Conservation (phyloP, 1,284 basidiomycete species). For the Boletus semigastroideus region DNA sequence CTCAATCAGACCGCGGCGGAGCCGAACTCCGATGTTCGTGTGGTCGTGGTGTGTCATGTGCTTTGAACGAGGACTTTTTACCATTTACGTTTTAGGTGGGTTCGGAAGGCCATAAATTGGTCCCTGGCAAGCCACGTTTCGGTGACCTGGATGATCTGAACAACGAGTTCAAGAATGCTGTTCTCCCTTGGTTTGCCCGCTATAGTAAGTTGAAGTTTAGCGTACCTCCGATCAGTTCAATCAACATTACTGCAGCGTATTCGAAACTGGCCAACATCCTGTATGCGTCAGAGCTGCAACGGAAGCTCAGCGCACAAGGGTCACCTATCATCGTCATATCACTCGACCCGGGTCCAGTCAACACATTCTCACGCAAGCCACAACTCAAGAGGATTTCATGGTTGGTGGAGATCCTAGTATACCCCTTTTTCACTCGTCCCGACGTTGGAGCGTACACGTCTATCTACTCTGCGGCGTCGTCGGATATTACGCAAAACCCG, state of each 20-base stretch:
- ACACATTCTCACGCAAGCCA: conserved; percentile 38
- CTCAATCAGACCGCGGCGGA: conserved; percentile 45
- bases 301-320: conserved; percentile 30
- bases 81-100: conserved; percentile 14
- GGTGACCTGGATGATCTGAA: conserved; percentile 42
- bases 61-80: neutral
- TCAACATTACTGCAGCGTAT: conserved; percentile 25
- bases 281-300: conserved; percentile 40
- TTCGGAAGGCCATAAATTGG: conserved; percentile 23
- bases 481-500: conserved; percentile 35
- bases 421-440: conserved; percentile 36
- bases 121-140: conserved; percentile 31
- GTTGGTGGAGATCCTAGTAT: conserved; percentile 29
- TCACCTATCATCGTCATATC: conserved; percentile 35
- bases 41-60: conserved; percentile 42
- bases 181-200: conserved; percentile 29
- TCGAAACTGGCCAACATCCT: conserved; percentile 45
- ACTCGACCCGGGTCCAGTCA: conserved; percentile 40
- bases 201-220: conserved; percentile 31
- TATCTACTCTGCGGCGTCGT: conserved; percentile 47
- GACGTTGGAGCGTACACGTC: conserved; percentile 44
- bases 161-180: conserved; percentile 31
- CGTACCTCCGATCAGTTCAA: neutral
- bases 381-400: conserved; percentile 19
- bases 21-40: conserved; percentile 47